Percentiles rank a stretch among this genome's conserved stretches.
Evolutionary conservation across 1,139 yeast genomes (phyloP).

Genomic region (Diutina sp.): DNA sequence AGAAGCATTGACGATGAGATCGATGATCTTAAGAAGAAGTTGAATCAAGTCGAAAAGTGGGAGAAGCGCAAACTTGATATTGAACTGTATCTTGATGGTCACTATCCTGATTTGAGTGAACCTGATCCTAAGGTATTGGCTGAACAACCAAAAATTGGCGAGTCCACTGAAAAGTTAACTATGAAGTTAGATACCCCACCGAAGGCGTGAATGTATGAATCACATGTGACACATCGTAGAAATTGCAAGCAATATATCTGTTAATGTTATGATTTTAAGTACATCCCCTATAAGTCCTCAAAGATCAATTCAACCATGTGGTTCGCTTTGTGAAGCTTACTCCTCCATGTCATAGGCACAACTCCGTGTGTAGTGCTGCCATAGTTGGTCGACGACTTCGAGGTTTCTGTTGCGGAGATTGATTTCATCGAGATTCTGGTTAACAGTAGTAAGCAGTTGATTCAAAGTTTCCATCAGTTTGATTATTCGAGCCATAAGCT

Average conservation of each 20-base stretch:
- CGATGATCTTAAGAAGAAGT: conserved; percentile 40
- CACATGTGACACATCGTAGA: neutral
- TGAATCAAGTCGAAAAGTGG: conserved; percentile 40
- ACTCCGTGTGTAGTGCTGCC: conserved; percentile 62
- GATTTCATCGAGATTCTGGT: conserved; percentile 46
- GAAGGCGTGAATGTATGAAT: neutral
- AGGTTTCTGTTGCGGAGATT: conserved; percentile 57
- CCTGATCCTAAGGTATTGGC: neutral
- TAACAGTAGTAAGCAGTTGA: conserved; percentile 56
- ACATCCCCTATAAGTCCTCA: neutral
- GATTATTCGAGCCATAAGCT: conserved; percentile 63
- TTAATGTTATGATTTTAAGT: neutral
- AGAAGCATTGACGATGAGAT: conserved; percentile 56
- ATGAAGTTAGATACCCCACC: neutral
- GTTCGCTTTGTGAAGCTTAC: neutral
- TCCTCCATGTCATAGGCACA: neutral
- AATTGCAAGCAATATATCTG: neutral
- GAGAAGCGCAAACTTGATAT: conserved; percentile 33
- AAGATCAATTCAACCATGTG: neutral
- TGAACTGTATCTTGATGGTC: conserved; percentile 29
- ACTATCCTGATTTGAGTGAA: neutral
- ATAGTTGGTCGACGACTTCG: conserved; percentile 66
- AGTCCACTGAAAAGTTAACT: neutral
- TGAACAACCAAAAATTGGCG: neutral
- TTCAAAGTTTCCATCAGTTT: conserved; percentile 64